These are phyloP conservation scores for Eustoma russellianum DNA, from an alignment of 257 asterid genomes.

Conservation along the genomic window DNA sequence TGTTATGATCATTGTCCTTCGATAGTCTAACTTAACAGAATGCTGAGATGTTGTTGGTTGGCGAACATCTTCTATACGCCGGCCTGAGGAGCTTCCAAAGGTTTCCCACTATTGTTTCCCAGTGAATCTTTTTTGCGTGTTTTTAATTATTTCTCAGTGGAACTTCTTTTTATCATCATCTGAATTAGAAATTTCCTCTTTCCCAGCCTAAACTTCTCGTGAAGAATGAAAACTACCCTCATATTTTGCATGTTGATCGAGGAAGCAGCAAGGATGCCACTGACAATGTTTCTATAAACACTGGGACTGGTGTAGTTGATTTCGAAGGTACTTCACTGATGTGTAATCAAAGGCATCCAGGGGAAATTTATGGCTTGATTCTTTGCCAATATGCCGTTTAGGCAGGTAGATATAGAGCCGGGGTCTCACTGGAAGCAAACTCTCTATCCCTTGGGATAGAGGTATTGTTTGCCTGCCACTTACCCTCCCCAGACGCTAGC, in stretches of 20 bases:
- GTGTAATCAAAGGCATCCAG: no score
- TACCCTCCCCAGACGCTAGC: no score
- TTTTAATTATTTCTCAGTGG: no score
- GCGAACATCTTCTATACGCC: conserved; percentile 95
- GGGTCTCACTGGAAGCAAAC: no score
- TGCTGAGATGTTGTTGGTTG: conserved; percentile 84
- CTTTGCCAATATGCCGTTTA: no score
- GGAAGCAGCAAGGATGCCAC: conserved; percentile 27
- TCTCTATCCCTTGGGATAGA: no score
- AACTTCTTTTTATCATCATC: no score
- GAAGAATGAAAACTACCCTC: conserved; percentile 70
- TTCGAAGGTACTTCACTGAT: conserved; percentile 52
- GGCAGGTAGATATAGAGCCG: no score
- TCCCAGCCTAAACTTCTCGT: conserved; percentile 48
- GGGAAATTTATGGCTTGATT: no score
- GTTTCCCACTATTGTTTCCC: conserved; percentile 12
- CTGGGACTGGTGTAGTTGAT: conserved; percentile 50
- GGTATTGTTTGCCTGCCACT: no score
- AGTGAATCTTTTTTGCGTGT: no score
- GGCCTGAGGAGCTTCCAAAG: conserved; percentile 75
- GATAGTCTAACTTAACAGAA: conserved; percentile 35
- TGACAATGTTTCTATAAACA: conserved; percentile 25
- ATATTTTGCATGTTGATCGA: conserved; percentile 62
- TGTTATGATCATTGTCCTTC: neutral
- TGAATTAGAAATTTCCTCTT: neutral